A percentile compares a stretch with the other conserved stretches of the same genome.
phyloP scores from a whole-genome alignment of 116 monocot genomes.

The Zostera marina region DNA sequence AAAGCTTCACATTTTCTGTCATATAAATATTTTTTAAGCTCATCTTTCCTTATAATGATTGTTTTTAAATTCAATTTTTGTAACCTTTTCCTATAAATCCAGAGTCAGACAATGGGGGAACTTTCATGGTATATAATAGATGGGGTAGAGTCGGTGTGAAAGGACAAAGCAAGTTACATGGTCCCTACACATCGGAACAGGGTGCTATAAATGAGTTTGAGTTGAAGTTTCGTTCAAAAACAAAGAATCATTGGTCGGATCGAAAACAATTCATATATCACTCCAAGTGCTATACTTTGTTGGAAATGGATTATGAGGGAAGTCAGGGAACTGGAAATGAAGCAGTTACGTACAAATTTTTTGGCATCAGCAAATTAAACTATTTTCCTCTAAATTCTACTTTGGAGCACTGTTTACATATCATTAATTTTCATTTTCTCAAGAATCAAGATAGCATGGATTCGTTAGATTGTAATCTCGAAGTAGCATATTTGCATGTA shows the following conservation, averaged over 20 bases:
- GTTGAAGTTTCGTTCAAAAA: conserved; percentile 61
- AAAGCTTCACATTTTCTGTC: not conserved
- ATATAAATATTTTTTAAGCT: not conserved
- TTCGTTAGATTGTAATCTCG: no score
- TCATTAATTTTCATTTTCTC: not conserved
- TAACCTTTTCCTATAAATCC: conserved; percentile 7
- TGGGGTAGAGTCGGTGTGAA: conserved; percentile 93
- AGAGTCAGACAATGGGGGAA: conserved; percentile 80
- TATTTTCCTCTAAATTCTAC: not conserved
- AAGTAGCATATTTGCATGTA: not conserved
- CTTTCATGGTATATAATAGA: conserved; percentile 71
- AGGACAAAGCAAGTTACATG: conserved; percentile 75
- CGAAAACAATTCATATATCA: conserved; percentile 41
- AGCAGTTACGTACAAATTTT: conserved; percentile 17
- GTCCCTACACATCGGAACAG: conserved; percentile 35
- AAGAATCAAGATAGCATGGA: not conserved
- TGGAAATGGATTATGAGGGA: conserved; percentile 88
- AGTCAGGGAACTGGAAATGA: conserved; percentile 35
- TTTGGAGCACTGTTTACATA: not conserved
- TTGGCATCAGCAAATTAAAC: not conserved
- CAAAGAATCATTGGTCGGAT: conserved; percentile 52
- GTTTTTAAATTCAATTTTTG: not conserved
- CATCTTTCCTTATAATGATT: not conserved
- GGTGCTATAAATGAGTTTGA: conserved; percentile 56
- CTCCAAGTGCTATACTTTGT: conserved; percentile 57